Conservation (phyloP, 2,329 filamentous ascomycete genomes). For the Lachnellula cervina region DNA sequence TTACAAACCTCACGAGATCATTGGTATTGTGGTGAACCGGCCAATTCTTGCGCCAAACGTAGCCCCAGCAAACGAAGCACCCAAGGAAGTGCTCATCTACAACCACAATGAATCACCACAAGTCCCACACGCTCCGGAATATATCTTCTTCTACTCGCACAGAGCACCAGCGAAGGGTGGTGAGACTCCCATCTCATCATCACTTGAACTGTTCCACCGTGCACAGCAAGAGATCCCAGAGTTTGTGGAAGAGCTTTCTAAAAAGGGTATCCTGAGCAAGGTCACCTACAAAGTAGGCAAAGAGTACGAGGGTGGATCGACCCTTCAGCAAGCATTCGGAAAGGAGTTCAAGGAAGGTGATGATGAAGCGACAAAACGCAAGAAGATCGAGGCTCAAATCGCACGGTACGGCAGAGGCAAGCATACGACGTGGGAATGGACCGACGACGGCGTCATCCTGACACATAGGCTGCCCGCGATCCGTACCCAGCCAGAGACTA, state of each 20-base stretch:
- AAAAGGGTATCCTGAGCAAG: conserved; percentile 41
- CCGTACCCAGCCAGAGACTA: conserved; percentile 41
- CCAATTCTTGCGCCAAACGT: conserved; percentile 41
- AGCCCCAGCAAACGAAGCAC: conserved; percentile 44
- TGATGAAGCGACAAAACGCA: conserved; percentile 35
- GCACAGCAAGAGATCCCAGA: conserved; percentile 43
- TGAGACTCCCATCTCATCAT: conserved; percentile 44
- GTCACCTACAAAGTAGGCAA: conserved; percentile 39
- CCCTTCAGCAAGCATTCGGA: conserved; percentile 42
- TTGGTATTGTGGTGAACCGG: conserved; percentile 45
- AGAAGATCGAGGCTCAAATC: conserved; percentile 47
- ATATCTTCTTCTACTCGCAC: conserved; percentile 44
- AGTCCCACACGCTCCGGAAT: conserved; percentile 46
- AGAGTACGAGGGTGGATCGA: conserved; percentile 44
- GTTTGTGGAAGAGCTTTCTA: conserved; percentile 38
- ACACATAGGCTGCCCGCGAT: conserved; percentile 43
- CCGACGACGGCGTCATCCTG: conserved; percentile 37
- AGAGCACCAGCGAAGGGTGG: conserved; percentile 32
- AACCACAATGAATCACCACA: conserved; percentile 48
- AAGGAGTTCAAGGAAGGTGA: conserved; percentile 42
- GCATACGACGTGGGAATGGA: conserved; percentile 46
- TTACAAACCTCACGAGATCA: conserved; percentile 44
- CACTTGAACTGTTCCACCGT: conserved; percentile 41
- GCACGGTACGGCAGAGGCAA: conserved; percentile 29
- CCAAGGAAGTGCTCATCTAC: conserved; percentile 44